phyloP scores from a whole-genome alignment of 1,284 basidiomycete genomes.

The Tranzscheliella williamsii region DNA sequence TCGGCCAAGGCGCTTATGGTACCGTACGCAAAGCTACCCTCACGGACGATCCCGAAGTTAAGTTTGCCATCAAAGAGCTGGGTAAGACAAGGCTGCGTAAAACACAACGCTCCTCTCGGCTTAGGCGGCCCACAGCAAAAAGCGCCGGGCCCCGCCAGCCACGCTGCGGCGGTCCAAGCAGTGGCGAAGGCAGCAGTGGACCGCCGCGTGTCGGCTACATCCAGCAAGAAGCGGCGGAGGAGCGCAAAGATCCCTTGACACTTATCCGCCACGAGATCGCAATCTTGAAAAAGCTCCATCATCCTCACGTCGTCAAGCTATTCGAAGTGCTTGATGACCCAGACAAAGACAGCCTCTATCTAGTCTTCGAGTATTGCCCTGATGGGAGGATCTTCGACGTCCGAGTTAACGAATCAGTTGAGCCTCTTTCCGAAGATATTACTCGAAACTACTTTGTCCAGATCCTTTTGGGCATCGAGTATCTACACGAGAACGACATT shows the following conservation, averaged over 20 bases:
- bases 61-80: conserved; percentile 56
- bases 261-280: conserved; percentile 56
- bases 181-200: neutral
- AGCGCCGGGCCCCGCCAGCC: neutral
- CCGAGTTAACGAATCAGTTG: conserved; percentile 43
- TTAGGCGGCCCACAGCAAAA: conserved; percentile 13
- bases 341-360: conserved; percentile 65
- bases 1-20: conserved; percentile 55
- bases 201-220: neutral
- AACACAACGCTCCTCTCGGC: conserved; percentile 27
- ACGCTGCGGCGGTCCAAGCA: conserved; percentile 2
- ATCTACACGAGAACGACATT: conserved; percentile 66
- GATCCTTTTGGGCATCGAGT: conserved; percentile 65
- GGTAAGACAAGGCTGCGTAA: conserved; percentile 55
- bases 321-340: conserved; percentile 68
- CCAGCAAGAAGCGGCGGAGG: neutral
- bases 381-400: conserved; percentile 66
- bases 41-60: conserved; percentile 27
- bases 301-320: conserved; percentile 64
- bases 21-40: conserved; percentile 49
- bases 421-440: conserved; percentile 57
- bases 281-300: conserved; percentile 55
- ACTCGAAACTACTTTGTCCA: conserved; percentile 66
- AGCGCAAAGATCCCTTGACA: conserved; percentile 45
- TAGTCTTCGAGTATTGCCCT: conserved; percentile 61